Conservation (phyloP, 2,329 filamentous ascomycete species). For the Cercospora janseana region DNA sequence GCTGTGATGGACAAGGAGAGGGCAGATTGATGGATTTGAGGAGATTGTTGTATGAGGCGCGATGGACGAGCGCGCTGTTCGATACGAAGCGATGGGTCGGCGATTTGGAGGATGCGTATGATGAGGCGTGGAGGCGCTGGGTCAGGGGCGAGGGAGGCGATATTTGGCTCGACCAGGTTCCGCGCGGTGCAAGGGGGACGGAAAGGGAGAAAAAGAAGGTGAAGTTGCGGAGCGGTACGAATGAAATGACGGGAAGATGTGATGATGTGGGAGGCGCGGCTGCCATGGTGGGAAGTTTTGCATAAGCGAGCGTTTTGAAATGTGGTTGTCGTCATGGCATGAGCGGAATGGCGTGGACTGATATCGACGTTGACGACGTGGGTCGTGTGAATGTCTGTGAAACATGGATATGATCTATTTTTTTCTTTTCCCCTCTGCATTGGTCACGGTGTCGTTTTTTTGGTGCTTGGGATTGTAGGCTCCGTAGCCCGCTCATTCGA, state of each 20-base stretch:
- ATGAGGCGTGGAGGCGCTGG: slow-evolving; percentile 85
- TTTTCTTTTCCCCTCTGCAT: no score
- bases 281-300: no score
- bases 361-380: no score
- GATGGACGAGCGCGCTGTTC: slow-evolving; percentile 85
- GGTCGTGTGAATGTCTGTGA: no score
- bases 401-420: no score
- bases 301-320: no score
- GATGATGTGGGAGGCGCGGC: slow-evolving; percentile 10
- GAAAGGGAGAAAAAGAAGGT: slow-evolving; percentile 6
- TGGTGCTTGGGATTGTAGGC: no score
- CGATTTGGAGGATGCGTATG: slow-evolving; percentile 85
- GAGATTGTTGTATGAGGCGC: slow-evolving; percentile 74
- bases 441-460: no score
- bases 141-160: slow-evolving; percentile 83
- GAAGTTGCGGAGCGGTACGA: background rate
- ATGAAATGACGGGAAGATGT: background rate
- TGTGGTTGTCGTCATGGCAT: no score
- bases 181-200: no score
- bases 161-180: slow-evolving; percentile 66
- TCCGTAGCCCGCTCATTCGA: no score
- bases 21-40: slow-evolving; percentile 78
- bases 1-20: slow-evolving; percentile 27
- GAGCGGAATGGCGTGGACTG: no score
- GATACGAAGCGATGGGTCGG: slow-evolving; percentile 87